Base-by-base conservation (phyloP, 2,329 filamentous ascomycete genomes). In the Beauveria sp. region DNA sequence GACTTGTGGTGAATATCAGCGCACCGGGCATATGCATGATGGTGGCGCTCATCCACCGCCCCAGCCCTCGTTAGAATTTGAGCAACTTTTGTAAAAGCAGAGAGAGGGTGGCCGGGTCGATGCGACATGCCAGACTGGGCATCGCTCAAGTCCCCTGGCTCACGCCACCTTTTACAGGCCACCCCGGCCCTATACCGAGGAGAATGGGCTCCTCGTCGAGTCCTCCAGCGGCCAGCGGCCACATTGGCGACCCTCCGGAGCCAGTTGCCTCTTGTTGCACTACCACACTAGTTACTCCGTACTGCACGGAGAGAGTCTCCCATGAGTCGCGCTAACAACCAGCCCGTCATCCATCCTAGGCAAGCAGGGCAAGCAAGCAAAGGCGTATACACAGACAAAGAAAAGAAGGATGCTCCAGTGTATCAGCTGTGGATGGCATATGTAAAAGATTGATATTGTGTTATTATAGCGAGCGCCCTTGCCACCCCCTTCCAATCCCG, bases 51-150 rank as follows among this genome's bases (percentile, higher is more conserved):
- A 42, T 50, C 49, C 58, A 46, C 58, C 57, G 40, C 49, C 58
- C 31, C 50, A 34, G 10, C 50, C 58, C 40, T 60, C 20, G 31
- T 48, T n/a, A 5, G 3, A 34, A 34, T 14, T 34, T 34, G 31
- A 34, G 31, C 31, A 34, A 34, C 31, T 34, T 34, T 34, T 34
- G 3, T 12, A 34, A 34, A 10, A 14, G 10, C 31, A 20, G 10
- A 7, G 3, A 14, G 20, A 12, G 51, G 31, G 56, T 45, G 38
- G 48, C 40, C 49, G 48, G n/a, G 50, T 49, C 38, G 51, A 55
- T 61, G 59, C 59, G 50, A 61, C 59, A 61, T 61, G 59, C 51
- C 59, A 24, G 28, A 49, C 59, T 55, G 43, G 59, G 59, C 51
- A 49, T 61, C 59, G 59, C 51, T 34, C 43, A 31, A 20, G n/a